Conservation (phyloP, 2,329 filamentous ascomycete species). For the Karstenula rhodostoma region DNA sequence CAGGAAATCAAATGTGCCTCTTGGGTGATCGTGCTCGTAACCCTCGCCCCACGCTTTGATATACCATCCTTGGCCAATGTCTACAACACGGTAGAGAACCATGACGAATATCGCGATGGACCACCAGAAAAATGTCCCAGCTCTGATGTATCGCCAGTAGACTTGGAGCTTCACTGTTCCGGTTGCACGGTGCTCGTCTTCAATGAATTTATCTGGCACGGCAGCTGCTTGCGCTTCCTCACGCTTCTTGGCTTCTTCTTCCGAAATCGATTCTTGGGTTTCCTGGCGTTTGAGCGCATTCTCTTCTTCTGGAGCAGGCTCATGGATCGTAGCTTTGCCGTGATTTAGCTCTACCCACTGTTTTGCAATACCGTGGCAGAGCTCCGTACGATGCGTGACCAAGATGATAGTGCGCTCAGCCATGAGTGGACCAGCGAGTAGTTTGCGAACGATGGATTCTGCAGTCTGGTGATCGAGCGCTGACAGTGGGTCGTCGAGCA, state of each 20-base stretch:
- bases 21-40: constrained; percentile 58
- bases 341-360: constrained; percentile 76
- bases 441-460: constrained; percentile 65
- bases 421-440: constrained; percentile 64
- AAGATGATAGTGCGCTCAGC: constrained; percentile 64
- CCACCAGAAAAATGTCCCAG: constrained; percentile 81
- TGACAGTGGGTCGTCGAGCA: constrained; percentile 68
- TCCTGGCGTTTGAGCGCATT: constrained; percentile 52
- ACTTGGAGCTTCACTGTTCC: constrained; percentile 78
- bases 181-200: constrained; percentile 77
- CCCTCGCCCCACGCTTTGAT: constrained; percentile 88
- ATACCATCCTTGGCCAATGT: constrained; percentile 78
- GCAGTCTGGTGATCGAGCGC: constrained; percentile 71
- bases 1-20: constrained; percentile 55
- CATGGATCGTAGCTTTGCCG: constrained; percentile 60
- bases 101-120: constrained; percentile 68
- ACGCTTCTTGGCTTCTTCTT: constrained; percentile 46
- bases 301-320: constrained; percentile 56
- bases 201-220: constrained; percentile 77
- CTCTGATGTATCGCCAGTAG: constrained; percentile 86
- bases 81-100: constrained; percentile 67
- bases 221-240: constrained; percentile 57
- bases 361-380: constrained; percentile 75
- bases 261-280: constrained; percentile 47
- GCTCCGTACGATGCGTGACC: constrained; percentile 72